These are phyloP conservation scores for Abortiporus biennis DNA, from an alignment of 1,284 basidiomycete genomes.

Conservation along the genomic window DNA sequence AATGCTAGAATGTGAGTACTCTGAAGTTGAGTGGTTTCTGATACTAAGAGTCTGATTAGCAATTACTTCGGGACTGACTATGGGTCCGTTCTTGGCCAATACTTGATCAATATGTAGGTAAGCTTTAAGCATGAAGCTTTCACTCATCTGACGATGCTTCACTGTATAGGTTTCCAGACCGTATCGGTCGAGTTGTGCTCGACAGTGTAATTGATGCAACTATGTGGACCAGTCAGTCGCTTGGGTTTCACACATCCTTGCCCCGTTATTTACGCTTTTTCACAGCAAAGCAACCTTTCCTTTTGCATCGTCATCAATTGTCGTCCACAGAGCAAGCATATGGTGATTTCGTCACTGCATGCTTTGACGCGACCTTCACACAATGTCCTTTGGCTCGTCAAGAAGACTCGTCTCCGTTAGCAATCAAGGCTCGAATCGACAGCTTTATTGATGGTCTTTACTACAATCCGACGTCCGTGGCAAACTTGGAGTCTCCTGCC, in stretches of 20 bases:
- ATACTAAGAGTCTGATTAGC: conserved; percentile 12
- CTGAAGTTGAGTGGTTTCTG: conserved; percentile 14
- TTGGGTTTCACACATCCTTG: not conserved
- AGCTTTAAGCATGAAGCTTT: conserved; percentile 5
- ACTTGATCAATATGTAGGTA: conserved; percentile 22
- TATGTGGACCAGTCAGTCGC: conserved; percentile 23
- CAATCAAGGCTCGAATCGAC: conserved; percentile 27
- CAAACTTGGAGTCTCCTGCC: conserved; percentile 23
- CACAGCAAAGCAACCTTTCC: conserved; percentile 28
- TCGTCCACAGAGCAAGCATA: conserved; percentile 26
- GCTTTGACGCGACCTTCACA: conserved; percentile 26
- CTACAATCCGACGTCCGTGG: conserved; percentile 23
- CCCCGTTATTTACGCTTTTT: not conserved
- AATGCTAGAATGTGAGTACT: conserved; percentile 32
- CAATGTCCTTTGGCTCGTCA: conserved; percentile 23
- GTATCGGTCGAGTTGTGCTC: conserved; percentile 19
- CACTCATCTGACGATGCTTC: conserved; percentile 22
- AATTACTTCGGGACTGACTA: conserved; percentile 23
- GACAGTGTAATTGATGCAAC: conserved; percentile 20
- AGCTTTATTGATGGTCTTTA: conserved; percentile 28
- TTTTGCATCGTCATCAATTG: conserved; percentile 28
- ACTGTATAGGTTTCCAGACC: conserved; percentile 16
- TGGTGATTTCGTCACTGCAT: conserved; percentile 27
- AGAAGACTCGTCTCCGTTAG: conserved; percentile 19
- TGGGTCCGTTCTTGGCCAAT: conserved; percentile 21